Evolutionary conservation across 768 basidiomycete genomes (phyloP).

Genomic region (Calvatia gigantea): DNA sequence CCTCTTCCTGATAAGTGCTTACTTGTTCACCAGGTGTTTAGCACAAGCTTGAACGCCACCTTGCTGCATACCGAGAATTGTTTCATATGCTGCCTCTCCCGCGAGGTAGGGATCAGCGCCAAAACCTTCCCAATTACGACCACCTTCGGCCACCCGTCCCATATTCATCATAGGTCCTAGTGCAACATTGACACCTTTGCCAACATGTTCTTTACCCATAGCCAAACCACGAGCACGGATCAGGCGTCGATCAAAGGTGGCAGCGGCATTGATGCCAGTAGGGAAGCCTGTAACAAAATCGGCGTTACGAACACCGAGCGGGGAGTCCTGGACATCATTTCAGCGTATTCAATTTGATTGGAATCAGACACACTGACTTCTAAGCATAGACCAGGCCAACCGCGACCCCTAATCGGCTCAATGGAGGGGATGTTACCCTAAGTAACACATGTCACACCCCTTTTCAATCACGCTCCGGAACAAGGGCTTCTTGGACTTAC

Average conservation of each 20-base stretch:
- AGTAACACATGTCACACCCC: background rate
- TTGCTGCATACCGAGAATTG: slow-evolving; percentile 76
- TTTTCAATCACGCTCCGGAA: background rate
- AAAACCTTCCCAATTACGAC: slow-evolving; percentile 95
- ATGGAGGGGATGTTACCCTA: slow-evolving; percentile 59
- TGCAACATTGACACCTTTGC: slow-evolving; percentile 81
- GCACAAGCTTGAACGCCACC: slow-evolving; percentile 84
- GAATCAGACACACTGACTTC: slow-evolving; percentile 36
- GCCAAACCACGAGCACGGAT: slow-evolving; percentile 73
- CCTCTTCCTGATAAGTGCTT: too few relatives aligned
- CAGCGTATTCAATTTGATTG: background rate
- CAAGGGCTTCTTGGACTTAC: slow-evolving; percentile 31
- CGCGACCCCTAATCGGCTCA: slow-evolving; percentile 33
- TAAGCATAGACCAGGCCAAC: slow-evolving; percentile 70
- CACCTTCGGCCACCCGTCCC: slow-evolving; percentile 72
- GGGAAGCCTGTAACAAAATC: slow-evolving; percentile 81
- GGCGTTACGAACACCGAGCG: slow-evolving; percentile 72
- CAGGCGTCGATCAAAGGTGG: slow-evolving; percentile 76
- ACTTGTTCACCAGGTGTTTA: slow-evolving; percentile 82
- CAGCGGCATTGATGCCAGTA: slow-evolving; percentile 76
- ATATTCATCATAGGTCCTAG: slow-evolving; percentile 87
- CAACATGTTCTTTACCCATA: slow-evolving; percentile 80
- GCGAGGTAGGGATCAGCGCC: slow-evolving; percentile 85
- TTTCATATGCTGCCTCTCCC: slow-evolving; percentile 80
- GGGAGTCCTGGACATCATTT: slow-evolving; percentile 47